A percentile compares a stretch with the other conserved stretches of the same genome.
Evolutionary conservation across 2,329 filamentous ascomycete genomes (phyloP).

Genomic region (Aspergillus niger): DNA sequence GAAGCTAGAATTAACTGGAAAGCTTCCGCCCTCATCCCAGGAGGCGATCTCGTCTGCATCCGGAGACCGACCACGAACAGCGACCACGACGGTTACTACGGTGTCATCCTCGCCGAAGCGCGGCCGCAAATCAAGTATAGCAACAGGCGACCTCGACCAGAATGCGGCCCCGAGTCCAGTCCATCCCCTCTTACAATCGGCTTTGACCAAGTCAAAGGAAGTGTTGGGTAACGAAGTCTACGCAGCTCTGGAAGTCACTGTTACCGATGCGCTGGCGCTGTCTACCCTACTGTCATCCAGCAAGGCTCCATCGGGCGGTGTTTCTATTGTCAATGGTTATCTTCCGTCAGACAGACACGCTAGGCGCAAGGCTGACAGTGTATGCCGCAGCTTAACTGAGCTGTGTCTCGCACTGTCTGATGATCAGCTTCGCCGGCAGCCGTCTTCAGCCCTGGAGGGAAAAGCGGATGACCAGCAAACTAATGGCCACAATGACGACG

Average conservation of each 20-base stretch:
- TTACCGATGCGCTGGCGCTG: constrained; percentile 76
- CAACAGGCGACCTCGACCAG: constrained; percentile 38
- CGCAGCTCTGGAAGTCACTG: constrained; percentile 75
- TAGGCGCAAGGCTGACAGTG: constrained; percentile 84
- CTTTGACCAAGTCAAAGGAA: constrained; percentile 74
- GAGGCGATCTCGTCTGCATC: constrained; percentile 74
- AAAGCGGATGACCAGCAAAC: constrained; percentile 21
- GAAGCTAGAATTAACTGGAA: constrained; percentile 85
- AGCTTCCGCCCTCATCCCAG: constrained; percentile 78
- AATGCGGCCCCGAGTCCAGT: constrained; percentile 53
- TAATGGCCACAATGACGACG: constrained; percentile 31
- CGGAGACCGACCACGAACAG: constrained; percentile 83
- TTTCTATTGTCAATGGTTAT: constrained; percentile 41
- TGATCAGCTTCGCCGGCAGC: constrained; percentile 43
- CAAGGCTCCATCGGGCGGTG: constrained; percentile 59
- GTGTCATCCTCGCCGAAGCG: constrained; percentile 87
- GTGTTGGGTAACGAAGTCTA: constrained; percentile 72
- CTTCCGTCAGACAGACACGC: constrained; percentile 74
- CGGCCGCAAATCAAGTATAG: constrained; percentile 54
- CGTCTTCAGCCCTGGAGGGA: constrained; percentile 34
- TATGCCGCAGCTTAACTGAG: constrained; percentile 91
- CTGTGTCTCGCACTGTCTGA: constrained; percentile 82
- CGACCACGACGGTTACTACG: constrained; percentile 87
- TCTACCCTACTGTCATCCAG: constrained; percentile 74
- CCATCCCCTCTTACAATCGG: constrained; percentile 78